A percentile compares a stretch with the other conserved stretches of the same genome.
phyloP scores from a whole-genome alignment of 31 red algal genomes.

The Odonthalia washingtoniensis region DNA sequence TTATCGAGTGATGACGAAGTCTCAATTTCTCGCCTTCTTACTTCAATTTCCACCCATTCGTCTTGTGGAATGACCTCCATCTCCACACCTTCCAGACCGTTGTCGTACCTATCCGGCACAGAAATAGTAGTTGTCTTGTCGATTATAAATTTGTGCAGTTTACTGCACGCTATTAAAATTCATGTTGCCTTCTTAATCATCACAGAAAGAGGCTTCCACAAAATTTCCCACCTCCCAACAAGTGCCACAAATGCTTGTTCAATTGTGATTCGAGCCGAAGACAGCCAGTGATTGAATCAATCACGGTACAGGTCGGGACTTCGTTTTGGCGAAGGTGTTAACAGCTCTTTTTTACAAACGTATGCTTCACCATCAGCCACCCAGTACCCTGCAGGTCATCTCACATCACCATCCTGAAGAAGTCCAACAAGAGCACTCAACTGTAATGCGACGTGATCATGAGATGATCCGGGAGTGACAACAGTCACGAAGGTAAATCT shows the following conservation, averaged over 20 bases:
- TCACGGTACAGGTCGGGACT: background rate
- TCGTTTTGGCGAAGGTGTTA: slow-evolving; percentile 22
- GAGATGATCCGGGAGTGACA: slow-evolving; percentile 18
- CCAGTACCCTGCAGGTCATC: background rate
- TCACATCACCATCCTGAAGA: background rate
- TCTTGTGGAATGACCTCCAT: no score
- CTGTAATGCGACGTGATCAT: background rate
- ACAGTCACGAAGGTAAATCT: slow-evolving; percentile 36
- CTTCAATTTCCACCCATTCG: background rate
- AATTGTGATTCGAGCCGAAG: no score
- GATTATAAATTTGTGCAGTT: no score
- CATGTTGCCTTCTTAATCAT: background rate
- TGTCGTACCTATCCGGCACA: background rate
- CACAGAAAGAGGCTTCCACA: background rate
- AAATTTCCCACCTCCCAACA: no score
- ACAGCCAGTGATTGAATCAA: slow-evolving; percentile 15
- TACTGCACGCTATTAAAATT: background rate
- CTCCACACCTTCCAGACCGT: background rate
- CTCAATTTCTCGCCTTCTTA: background rate
- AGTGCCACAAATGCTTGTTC: no score
- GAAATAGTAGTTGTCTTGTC: background rate
- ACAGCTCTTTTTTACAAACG: slow-evolving; percentile 31
- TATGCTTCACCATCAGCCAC: no score
- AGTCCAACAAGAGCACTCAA: background rate
- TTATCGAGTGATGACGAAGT: no score